phyloP scores from a whole-genome alignment of 1,284 basidiomycete species.

The Cutaneotrichosporon dermatis region DNA sequence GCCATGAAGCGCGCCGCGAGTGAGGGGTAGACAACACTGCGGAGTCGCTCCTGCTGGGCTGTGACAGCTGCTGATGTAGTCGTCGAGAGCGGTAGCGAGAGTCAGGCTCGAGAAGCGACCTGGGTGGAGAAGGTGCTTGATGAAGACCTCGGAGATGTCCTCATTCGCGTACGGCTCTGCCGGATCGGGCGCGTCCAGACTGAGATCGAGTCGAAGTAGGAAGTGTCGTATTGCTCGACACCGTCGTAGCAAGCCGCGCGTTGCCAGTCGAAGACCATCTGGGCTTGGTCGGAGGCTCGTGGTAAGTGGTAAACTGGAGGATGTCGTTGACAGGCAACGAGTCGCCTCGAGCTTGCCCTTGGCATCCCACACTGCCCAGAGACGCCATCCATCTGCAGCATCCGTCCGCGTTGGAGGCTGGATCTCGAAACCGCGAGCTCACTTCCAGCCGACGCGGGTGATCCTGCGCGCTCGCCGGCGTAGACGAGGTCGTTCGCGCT shows the following conservation, averaged over 20 bases:
- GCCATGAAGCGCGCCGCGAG: slow-evolving; percentile 71
- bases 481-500: slow-evolving; percentile 34
- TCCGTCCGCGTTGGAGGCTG: slow-evolving; percentile 28
- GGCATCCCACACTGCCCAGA: slow-evolving; percentile 51
- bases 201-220: slow-evolving; percentile 76
- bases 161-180: slow-evolving; percentile 35
- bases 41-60: slow-evolving; percentile 17
- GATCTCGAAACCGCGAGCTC: slow-evolving; percentile 49
- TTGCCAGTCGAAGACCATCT: slow-evolving; percentile 39
- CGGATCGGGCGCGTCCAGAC: slow-evolving; percentile 58
- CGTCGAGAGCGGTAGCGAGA: slow-evolving; percentile 70
- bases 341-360: slow-evolving; percentile 26
- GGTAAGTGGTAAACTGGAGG: slow-evolving; percentile 37
- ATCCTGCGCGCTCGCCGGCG: slow-evolving; percentile 35
- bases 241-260: slow-evolving; percentile 16
- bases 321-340: slow-evolving; percentile 34
- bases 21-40: slow-evolving; percentile 54
- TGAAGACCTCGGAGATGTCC: slow-evolving; percentile 62
- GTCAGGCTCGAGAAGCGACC: slow-evolving; percentile 79
- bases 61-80: slow-evolving; percentile 65
- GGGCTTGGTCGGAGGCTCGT: slow-evolving; percentile 20
- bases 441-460: slow-evolving; percentile 26
- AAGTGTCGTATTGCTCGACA: slow-evolving; percentile 72
- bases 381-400: slow-evolving; percentile 39
- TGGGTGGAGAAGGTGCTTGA: slow-evolving; percentile 75